phyloP scores from a whole-genome alignment of 805 yeast species.

The Lipomyces chichibuensis region DNA sequence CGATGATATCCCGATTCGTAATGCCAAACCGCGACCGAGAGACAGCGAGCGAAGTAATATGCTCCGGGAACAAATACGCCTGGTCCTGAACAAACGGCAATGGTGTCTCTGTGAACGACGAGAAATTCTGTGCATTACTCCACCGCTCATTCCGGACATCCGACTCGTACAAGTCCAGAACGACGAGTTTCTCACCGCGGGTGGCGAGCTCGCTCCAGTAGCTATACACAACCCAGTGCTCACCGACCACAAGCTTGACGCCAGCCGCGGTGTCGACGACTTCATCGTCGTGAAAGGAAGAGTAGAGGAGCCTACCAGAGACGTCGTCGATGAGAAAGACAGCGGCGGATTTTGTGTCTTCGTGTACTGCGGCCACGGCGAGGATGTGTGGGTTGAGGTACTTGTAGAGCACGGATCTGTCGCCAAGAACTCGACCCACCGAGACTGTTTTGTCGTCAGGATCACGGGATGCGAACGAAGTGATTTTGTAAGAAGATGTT shows the following conservation, averaged over 20 bases:
- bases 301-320: conserved; percentile 64
- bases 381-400: conserved; percentile 73
- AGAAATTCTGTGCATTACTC: conserved; percentile 29
- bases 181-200: conserved; percentile 62
- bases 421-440: conserved; percentile 68
- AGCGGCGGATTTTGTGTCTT: conserved; percentile 44
- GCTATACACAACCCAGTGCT: conserved; percentile 79
- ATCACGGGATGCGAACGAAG: conserved; percentile 49
- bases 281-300: conserved; percentile 48
- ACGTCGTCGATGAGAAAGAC: conserved; percentile 66
- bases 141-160: conserved; percentile 53
- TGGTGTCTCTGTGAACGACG: conserved; percentile 46
- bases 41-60: conserved; percentile 56
- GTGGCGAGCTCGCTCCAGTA: conserved; percentile 50
- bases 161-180: conserved; percentile 80
- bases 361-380: conserved; percentile 53
- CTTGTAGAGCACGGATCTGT: conserved; percentile 78
- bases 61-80: conserved; percentile 66
- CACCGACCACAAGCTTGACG: conserved; percentile 66
- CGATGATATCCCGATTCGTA: conserved; percentile 65
- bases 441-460: conserved; percentile 54
- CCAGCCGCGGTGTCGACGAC: conserved; percentile 49
- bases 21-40: conserved; percentile 68
- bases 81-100: conserved; percentile 57
- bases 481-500: conserved; percentile 45